Base-by-base conservation (phyloP, 2,329 filamentous ascomycete genomes). In the Pestalotiopsis sp. region DNA sequence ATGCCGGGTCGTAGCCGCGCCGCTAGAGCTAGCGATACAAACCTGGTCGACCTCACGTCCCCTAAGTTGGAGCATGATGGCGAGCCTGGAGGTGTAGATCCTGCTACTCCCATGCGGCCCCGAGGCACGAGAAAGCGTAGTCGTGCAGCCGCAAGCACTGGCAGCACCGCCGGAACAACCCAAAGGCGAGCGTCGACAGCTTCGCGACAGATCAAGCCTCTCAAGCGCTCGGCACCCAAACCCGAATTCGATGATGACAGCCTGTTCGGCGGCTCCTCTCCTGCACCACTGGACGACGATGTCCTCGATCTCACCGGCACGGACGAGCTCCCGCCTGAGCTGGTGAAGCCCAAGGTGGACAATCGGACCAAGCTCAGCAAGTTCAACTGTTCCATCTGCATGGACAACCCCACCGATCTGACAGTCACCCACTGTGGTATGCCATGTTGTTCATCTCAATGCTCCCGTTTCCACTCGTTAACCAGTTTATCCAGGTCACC, bases 341-440 rank as follows among this genome's bases (percentile, higher is more conserved):
- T 83, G n/a, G 77, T 79, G 68, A 79, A 81, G 69, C 81, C 81
- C 11, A 80, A 83, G 66, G 79, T 81, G 63, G 84, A 86, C 64
- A 86, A 84, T 11, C 82, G 78, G 64, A 76, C 82, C 73, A 88
- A 86, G 75, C 76, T 91, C 17, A 81, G 83, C 58, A 80, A 81
- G 3, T 89, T 90, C 61, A 87, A 91, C 76, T 91, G 89, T 70
- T 87, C 89, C 57, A 91, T 91, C 68, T 91, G 89, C 77, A 89
- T 91, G 87, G 89, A 91, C 69, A 82, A 88, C 69, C 85, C 82
- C 30, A 85, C 83, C 1, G 80, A 82, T 35, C 73, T 91, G 69
- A 90, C 88, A 1, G 85, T 90, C 59, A 91, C 89, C 2, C 87
- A 90, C 76, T 91, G 89, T 77, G 89, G 89, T 91, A 86, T 71